phyloP scores from a whole-genome alignment of 1,284 basidiomycete genomes.

The Pascua sp. region DNA sequence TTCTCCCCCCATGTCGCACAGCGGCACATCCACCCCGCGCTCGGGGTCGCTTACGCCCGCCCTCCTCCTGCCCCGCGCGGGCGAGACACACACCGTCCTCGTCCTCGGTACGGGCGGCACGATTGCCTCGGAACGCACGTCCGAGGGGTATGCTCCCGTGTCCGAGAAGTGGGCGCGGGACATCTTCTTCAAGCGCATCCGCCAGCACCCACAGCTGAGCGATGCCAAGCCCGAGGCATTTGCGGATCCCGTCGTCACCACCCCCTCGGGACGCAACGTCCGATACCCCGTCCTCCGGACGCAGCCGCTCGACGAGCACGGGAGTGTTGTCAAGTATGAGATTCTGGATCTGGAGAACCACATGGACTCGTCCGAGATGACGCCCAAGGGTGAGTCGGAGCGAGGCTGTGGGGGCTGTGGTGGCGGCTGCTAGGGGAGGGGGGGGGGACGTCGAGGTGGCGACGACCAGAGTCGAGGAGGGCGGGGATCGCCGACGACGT shows the following conservation, averaged over 20 bases:
- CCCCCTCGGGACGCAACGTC: slow-evolving; percentile 22
- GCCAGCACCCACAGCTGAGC: slow-evolving; percentile 41
- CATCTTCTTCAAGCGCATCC: slow-evolving; percentile 42
- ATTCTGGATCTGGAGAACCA: slow-evolving; percentile 45
- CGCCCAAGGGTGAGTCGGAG: slow-evolving; percentile 41
- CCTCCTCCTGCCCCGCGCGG: neutral
- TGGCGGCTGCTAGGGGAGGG: no score
- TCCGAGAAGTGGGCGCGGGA: slow-evolving; percentile 33
- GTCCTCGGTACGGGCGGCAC: slow-evolving; percentile 46
- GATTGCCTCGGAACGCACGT: slow-evolving; percentile 41
- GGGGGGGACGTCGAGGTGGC: no score
- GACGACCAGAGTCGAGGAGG: no score
- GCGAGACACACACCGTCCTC: slow-evolving; percentile 20
- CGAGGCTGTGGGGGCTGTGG: neutral
- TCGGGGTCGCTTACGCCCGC: slow-evolving; percentile 1
- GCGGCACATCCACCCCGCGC: no score
- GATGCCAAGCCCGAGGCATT: slow-evolving; percentile 14
- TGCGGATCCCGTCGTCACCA: slow-evolving; percentile 1
- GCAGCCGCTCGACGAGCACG: slow-evolving; percentile 36
- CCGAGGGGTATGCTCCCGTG: slow-evolving; percentile 36
- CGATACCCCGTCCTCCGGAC: slow-evolving; percentile 38
- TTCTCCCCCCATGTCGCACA: no score
- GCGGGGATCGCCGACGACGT: neutral
- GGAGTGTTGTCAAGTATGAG: slow-evolving; percentile 37
- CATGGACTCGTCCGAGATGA: slow-evolving; percentile 47